phyloP scores from a whole-genome alignment of 306 rosid genomes.

The Quercus agrifolia region DNA sequence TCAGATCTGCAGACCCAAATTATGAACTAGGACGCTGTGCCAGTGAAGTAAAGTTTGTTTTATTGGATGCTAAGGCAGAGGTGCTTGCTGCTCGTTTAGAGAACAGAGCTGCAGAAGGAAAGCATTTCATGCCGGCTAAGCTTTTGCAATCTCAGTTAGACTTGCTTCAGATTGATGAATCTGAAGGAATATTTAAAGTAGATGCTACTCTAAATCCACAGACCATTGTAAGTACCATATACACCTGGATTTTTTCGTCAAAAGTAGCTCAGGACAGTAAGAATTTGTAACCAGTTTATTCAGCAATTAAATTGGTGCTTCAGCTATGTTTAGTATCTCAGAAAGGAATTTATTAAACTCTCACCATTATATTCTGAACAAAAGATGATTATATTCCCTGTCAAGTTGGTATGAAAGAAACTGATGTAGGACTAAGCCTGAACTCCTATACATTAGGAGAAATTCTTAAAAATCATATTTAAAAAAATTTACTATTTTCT shows the following conservation, averaged over 20 bases:
- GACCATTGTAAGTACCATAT: constrained; percentile 31
- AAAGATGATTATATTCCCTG: background rate
- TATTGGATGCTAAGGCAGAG: constrained; percentile 65
- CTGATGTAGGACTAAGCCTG: background rate
- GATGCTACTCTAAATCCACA: constrained; percentile 58
- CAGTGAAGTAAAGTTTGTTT: constrained; percentile 52
- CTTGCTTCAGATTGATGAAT: constrained; percentile 63
- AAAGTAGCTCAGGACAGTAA: background rate
- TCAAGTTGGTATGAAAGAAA: background rate
- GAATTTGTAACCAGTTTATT: background rate
- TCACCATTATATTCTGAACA: background rate
- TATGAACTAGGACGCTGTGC: constrained; percentile 38
- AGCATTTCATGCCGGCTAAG: constrained; percentile 79
- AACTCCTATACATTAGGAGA: background rate
- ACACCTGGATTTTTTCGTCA: background rate
- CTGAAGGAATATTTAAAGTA: constrained; percentile 55
- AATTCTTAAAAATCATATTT: background rate
- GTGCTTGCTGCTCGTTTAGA: constrained; percentile 52
- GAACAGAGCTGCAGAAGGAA: constrained; percentile 67
- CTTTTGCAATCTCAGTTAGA: constrained; percentile 77
- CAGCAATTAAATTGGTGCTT: background rate
- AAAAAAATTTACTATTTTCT: background rate
- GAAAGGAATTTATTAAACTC: background rate
- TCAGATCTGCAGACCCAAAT: constrained; percentile 66
- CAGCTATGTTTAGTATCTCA: background rate